Evolutionary conservation across 1,284 basidiomycete genomes (phyloP).

Genomic region (Phellopilus nigrolimitatus): DNA sequence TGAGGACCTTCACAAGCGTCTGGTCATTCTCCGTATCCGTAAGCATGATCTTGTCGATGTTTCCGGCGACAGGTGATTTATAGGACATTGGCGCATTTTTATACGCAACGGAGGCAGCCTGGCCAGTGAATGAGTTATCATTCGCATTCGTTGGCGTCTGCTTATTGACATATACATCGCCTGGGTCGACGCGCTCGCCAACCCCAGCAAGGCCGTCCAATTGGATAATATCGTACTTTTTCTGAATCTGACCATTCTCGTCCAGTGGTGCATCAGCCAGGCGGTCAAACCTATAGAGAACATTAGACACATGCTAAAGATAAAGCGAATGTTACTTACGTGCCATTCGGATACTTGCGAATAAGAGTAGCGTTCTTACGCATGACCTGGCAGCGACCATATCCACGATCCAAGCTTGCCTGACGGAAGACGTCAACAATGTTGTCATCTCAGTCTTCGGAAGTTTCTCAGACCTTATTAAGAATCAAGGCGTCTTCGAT

Average conservation of each 20-base stretch:
- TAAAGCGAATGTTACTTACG: constrained; percentile 49
- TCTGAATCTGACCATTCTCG: constrained; percentile 72
- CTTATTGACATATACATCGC: constrained; percentile 96
- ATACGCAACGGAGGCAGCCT: constrained; percentile 76
- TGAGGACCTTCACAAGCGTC: constrained; percentile 97
- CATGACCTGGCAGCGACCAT: constrained; percentile 95
- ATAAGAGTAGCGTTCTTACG: constrained; percentile 94
- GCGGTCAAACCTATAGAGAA: constrained; percentile 74
- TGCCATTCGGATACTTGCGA: constrained; percentile 95
- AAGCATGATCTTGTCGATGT: constrained; percentile 97
- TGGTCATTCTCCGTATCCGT: constrained; percentile 95
- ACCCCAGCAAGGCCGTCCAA: constrained; percentile 92
- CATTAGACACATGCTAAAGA: constrained; percentile 6
- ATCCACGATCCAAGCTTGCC: constrained; percentile 95
- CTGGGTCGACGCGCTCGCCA: constrained; percentile 89
- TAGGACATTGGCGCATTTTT: constrained; percentile 89
- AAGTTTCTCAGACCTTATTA: constrained; percentile 63
- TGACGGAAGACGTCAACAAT: constrained; percentile 31
- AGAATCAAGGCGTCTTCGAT: constrained; percentile 98
- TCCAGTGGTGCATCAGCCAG: constrained; percentile 88
- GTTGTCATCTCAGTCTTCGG: constrained; percentile 5
- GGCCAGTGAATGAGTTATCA: constrained; percentile 77
- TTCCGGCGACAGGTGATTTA: constrained; percentile 88
- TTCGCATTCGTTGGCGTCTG: constrained; percentile 91
- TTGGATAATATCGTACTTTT: constrained; percentile 89